Evolutionary conservation across 176 grass and related monocot species (phyloP), one percentile per base, ranked within the genome.

Genomic region (Hyparrhenia diplandra): DNA sequence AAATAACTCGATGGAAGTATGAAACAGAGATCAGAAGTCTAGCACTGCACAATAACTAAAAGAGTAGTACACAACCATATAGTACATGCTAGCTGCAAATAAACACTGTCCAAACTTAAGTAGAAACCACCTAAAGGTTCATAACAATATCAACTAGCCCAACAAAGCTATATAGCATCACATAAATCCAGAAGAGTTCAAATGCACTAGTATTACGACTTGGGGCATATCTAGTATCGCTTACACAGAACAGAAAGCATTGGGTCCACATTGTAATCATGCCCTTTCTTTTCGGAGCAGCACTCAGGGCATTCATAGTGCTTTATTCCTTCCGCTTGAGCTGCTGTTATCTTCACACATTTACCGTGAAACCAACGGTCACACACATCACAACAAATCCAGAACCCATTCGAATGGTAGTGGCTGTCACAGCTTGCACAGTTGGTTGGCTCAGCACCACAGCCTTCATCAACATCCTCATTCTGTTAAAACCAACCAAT

Each of bases 331-430:
- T 71, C 13, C 0, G 68, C 68, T 46, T 46, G n/a, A 27, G 39
- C 40, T 1, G 40, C 6, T 25, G 68, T 71, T 46, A 29, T 13
- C 40, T 46, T 71, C 40, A 71, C 68, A 29, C 68, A 71, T 71
- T 71, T 71, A 71, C 40, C 39, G 46, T 71, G 68, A 14, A 71
- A 71, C 68, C 68, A 71, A 28, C 40, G 68, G 6, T 71, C 68
- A 8, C 68, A 71, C 39, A 28, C 24, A 46, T 46, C 68, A 6
- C 40, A 71, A 10, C 68, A 46, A 13, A 71, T 46, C 68, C 68
- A 71, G 5, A 45, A 45, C 13, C 24, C 68, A 0, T 71, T 71
- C 13, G 0, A 3, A 46, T 4, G 23, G 40, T 46, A 45, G 3
- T 13, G 13, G 24, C 3, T 5, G 9, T 40, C 40, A 46, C 68